Base-by-base conservation (phyloP, 169 alveolate genomes). In the Plasmodium reichenowi region DNA sequence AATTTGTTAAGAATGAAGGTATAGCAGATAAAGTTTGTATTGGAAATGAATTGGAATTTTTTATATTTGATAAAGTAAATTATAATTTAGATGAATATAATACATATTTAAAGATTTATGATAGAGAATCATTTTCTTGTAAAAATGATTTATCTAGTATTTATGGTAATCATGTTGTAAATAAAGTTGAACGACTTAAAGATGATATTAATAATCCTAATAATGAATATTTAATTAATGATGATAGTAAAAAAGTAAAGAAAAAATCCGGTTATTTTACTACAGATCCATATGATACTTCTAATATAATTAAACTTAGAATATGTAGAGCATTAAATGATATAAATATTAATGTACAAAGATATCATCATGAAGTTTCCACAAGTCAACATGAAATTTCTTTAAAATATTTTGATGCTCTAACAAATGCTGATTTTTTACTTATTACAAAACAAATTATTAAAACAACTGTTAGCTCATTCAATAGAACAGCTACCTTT, bases 291-390 rank as follows among this genome's bases (percentile, higher is more conserved):
- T 74, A 92, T 50, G 97, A 94, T 73, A 76, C 94, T 43, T 86
- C 88, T 15, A 72, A 88, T 20, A 56, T 68, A 9, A 70, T 95
- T 15, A 90, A 96, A 50, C 48, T 91, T 52, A 93, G 78, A 38
- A 95, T 95, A 78, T 93, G 93, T 10, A 58, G 88, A 43, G 66
- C 62, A 38, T 74, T 94, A 22, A 92, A 85, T 20, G 47, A 68
- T 62, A 43, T 93, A 22, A 94, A 95, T 66, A 73, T 94, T n/a
- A 83, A 88, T 29, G 91, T 89, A n/a, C 96, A 95, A 89, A 94
- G 90, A 64, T 95, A 94, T 72, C 97, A 94, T 89, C 97, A 94
- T 93, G 97, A 94, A 60, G 97, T 95, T n/a, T 94, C 96, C 2
- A 73, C 95, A 20, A 93, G 95, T 67, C 97, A 95, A 71, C 95